These are phyloP conservation scores for Clonostachys rhizophaga DNA, from an alignment of 2,329 filamentous ascomycete species.

Conservation along the genomic window DNA sequence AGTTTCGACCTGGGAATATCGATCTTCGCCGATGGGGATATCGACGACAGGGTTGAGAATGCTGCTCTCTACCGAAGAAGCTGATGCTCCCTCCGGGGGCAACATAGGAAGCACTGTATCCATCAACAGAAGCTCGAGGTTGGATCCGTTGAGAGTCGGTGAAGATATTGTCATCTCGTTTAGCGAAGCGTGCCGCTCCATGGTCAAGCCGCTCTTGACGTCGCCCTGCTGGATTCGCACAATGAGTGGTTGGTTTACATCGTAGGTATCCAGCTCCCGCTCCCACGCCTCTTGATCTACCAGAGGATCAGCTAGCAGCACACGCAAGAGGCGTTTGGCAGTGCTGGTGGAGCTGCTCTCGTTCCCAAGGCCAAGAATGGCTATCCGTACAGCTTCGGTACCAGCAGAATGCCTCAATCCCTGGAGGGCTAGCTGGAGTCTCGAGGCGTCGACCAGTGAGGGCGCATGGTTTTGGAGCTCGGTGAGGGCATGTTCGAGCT, in stretches of 20 bases:
- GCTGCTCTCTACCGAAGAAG: conserved; percentile 50
- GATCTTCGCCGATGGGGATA: conserved; percentile 60
- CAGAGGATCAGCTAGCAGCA: conserved; percentile 69
- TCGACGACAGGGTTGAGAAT: conserved; percentile 74
- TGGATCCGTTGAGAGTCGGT: conserved; percentile 53
- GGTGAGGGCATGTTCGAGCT: conserved; percentile 55
- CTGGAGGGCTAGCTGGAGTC: conserved; percentile 66
- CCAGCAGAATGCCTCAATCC: conserved; percentile 55
- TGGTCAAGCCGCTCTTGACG: conserved; percentile 15
- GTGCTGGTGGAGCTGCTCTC: conserved; percentile 32
- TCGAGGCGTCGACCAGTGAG: conserved; percentile 61
- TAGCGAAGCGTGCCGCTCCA: conserved; percentile 32
- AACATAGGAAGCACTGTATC: conserved; percentile 35
- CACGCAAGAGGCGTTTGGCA: conserved; percentile 61
- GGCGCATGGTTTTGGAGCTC: conserved; percentile 58
- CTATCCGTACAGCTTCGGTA: conserved; percentile 53
- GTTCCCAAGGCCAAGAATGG: conserved; percentile 45
- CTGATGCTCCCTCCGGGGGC: conserved; percentile 4
- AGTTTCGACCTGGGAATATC: conserved; percentile 64
- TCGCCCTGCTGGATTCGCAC: conserved; percentile 44
- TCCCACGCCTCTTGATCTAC: conserved; percentile 63
- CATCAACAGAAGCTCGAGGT: conserved; percentile 60
- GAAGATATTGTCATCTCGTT: conserved; percentile 60
- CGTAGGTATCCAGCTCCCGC: conserved; percentile 47
- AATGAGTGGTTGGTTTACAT: conserved; percentile 53